These are phyloP conservation scores for Metarhizium rileyi DNA, from an alignment of 2,329 filamentous ascomycete genomes.

Conservation along the genomic window DNA sequence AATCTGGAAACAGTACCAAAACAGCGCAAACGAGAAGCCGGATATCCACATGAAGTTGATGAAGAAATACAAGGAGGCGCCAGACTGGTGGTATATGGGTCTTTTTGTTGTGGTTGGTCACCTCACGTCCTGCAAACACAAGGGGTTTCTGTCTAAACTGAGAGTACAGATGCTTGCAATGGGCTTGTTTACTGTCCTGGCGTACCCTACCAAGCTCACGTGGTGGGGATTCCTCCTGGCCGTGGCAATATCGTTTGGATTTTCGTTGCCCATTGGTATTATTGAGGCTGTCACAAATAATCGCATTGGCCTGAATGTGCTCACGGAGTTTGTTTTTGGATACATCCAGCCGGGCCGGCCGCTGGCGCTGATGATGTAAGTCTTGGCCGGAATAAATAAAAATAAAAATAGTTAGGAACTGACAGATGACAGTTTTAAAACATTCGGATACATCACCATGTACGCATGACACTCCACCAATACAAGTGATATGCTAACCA, in stretches of 20 bases:
- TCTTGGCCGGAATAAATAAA: background rate
- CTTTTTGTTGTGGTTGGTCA: conserved; percentile 43
- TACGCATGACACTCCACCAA: conserved; percentile 8
- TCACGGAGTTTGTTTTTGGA: conserved; percentile 65
- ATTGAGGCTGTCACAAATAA: conserved; percentile 62
- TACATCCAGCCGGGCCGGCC: conserved; percentile 67
- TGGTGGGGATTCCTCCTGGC: conserved; percentile 67
- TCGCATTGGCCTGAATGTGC: conserved; percentile 62
- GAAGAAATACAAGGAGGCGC: conserved; percentile 52
- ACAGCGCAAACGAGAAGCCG: conserved; percentile 48
- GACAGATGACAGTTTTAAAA: conserved; percentile 42
- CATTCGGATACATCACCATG: conserved; percentile 54
- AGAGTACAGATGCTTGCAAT: conserved; percentile 40
- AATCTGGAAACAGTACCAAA: conserved; percentile 53
- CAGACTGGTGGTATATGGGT: conserved; percentile 53
- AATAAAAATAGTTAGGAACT: background rate
- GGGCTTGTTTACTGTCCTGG: conserved; percentile 44
- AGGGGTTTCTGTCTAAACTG: background rate
- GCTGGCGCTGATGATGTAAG: conserved; percentile 62
- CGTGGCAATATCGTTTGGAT: conserved; percentile 52
- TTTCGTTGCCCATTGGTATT: conserved; percentile 58
- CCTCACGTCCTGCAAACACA: background rate
- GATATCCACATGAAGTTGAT: conserved; percentile 58
- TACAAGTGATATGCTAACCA: conserved; percentile 4
- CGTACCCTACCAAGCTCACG: conserved; percentile 55